A percentile compares a stretch with the other conserved stretches of the same genome.
Conservation (phyloP, 1,284 basidiomycete genomes). For the Apiotrichum domesticum region DNA sequence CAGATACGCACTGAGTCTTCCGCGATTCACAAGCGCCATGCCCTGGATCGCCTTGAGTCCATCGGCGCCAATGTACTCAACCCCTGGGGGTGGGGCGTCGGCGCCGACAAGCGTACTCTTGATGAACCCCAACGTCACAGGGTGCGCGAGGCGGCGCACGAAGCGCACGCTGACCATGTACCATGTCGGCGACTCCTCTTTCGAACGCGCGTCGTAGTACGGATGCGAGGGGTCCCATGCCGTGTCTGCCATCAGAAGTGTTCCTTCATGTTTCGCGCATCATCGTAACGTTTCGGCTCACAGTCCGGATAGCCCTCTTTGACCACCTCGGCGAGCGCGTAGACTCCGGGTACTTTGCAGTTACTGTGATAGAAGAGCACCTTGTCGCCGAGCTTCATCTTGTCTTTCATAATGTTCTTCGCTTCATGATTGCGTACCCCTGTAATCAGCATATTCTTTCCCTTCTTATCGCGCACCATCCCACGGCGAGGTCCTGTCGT, state of each 20-base stretch:
- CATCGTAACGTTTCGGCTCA: conserved; percentile 37
- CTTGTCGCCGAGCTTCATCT: conserved; percentile 72
- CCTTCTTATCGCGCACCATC: conserved; percentile 56
- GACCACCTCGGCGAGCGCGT: conserved; percentile 72
- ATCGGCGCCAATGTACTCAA: conserved; percentile 59
- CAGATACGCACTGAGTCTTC: conserved; percentile 67
- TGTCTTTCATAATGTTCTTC: conserved; percentile 78
- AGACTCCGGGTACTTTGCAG: conserved; percentile 80
- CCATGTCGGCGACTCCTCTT: conserved; percentile 74
- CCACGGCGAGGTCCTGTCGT: conserved; percentile 65
- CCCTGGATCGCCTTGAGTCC: conserved; percentile 55
- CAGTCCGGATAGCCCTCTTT: conserved; percentile 85
- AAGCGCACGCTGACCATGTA: conserved; percentile 80
- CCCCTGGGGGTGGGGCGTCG: conserved; percentile 50
- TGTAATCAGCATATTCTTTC: conserved; percentile 6
- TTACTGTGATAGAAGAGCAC: conserved; percentile 82
- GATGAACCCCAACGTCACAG: conserved; percentile 72
- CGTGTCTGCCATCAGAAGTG: conserved; percentile 56
- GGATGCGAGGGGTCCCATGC: conserved; percentile 83
- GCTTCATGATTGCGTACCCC: conserved; percentile 74
- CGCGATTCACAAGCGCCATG: conserved; percentile 78
- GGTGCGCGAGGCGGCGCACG: conserved; percentile 59
- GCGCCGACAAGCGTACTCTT: conserved; percentile 55
- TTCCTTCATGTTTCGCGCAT: conserved; percentile 32
- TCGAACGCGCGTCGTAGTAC: conserved; percentile 82